Percentiles rank a stretch among this genome's conserved stretches.
phyloP scores from a whole-genome alignment of 2,329 filamentous ascomycete genomes.

The Diaporthe velutina region DNA sequence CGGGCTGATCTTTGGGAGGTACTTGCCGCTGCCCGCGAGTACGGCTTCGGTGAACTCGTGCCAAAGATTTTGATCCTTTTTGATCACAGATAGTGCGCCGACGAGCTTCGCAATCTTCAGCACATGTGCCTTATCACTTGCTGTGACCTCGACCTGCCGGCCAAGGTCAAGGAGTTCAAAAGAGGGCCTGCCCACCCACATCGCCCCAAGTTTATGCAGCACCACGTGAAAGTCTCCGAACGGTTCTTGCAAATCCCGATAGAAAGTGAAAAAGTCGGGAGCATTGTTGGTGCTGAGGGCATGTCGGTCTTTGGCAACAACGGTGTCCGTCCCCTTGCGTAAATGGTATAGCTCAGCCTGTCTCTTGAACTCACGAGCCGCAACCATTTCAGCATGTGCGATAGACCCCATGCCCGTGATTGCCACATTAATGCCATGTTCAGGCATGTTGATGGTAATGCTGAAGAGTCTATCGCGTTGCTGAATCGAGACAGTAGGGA shows the following conservation, averaged over 20 bases:
- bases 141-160: background rate
- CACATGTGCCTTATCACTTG: background rate
- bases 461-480: background rate
- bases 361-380: slow-evolving; percentile 25
- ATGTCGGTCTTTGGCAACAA: background rate
- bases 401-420: background rate
- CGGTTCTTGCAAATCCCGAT: background rate
- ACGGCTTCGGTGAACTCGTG: background rate
- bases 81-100: background rate
- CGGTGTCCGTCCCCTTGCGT: background rate
- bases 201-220: fast-evolving
- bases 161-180: background rate
- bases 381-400: background rate
- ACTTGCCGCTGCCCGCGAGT: slow-evolving; percentile 12
- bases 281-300: slow-evolving; percentile 9
- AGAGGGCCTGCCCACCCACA: background rate
- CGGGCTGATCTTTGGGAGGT: background rate
- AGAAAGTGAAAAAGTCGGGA: slow-evolving; percentile 5
- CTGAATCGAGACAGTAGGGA: background rate
- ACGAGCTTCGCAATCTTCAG: background rate
- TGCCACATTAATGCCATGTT: slow-evolving; percentile 20
- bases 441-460: slow-evolving; percentile 21
- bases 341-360: slow-evolving; percentile 25
- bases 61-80: slow-evolving; percentile 4
- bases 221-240: background rate